phyloP scores from a whole-genome alignment of 1,284 basidiomycete species.

The Stygiomarasmius scandens region DNA sequence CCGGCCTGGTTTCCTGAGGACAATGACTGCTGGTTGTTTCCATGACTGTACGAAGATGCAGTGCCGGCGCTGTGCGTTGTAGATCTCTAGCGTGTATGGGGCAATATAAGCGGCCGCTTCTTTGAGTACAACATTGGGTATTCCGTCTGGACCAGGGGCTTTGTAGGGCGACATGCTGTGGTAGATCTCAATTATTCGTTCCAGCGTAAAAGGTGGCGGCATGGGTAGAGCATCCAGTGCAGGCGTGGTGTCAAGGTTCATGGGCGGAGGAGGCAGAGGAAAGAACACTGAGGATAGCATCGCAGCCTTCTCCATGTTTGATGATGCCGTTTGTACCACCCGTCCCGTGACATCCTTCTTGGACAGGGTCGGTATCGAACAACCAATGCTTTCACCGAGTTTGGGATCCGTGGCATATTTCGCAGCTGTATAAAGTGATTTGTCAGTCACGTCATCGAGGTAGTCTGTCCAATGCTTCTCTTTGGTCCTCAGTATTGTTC shows the following conservation, averaged over 20 bases:
- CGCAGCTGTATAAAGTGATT: slow-evolving; percentile 35
- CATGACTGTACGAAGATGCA: slow-evolving; percentile 19
- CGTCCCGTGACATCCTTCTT: slow-evolving; percentile 1
- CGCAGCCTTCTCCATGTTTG: slow-evolving; percentile 31
- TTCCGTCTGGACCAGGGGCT: slow-evolving; percentile 23
- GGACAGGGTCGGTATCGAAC: slow-evolving; percentile 33
- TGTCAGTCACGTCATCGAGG: slow-evolving; percentile 28
- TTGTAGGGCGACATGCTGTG: slow-evolving; percentile 24
- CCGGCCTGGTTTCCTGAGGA: slow-evolving; percentile 27
- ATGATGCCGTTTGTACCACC: too few species aligned
- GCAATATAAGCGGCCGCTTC: background rate
- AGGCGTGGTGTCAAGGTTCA: slow-evolving; percentile 9
- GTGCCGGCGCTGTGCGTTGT: background rate
- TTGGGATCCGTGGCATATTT: slow-evolving; percentile 24
- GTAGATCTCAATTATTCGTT: slow-evolving; percentile 25
- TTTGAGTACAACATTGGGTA: slow-evolving; percentile 26
- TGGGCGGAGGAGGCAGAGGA: slow-evolving; percentile 34
- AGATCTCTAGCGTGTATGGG: slow-evolving; percentile 6
- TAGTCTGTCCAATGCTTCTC: slow-evolving; percentile 36
- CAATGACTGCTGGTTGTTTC: slow-evolving; percentile 20
- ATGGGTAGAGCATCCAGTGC: background rate
- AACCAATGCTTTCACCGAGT: slow-evolving; percentile 10
- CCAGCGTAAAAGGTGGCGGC: slow-evolving; percentile 12
- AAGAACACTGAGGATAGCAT: too few species aligned
- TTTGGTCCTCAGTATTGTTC: slow-evolving; percentile 34